These are phyloP conservation scores for Tuber umbilicatum DNA, from an alignment of 495 filamentous ascomycete genomes.

Conservation along the genomic window DNA sequence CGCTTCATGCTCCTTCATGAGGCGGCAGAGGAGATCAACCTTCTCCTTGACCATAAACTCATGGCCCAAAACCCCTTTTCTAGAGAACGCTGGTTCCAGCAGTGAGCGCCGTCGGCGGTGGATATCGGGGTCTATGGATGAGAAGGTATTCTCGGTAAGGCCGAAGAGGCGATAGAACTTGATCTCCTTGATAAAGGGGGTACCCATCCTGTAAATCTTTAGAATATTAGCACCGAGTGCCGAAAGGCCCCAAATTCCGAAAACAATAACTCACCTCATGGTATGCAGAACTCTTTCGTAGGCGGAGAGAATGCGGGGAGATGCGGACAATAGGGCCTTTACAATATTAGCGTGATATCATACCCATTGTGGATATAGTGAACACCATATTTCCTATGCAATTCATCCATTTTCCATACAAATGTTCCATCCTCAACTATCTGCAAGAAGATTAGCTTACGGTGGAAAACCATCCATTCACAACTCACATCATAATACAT, in stretches of 20 bases:
- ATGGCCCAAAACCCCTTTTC: slow-evolving; percentile 13
- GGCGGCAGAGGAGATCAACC: slow-evolving; percentile 14
- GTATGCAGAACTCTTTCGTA: slow-evolving; percentile 21
- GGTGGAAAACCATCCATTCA: background rate
- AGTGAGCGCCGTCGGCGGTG: slow-evolving; percentile 14
- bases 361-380: background rate
- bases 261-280: slow-evolving; percentile 8
- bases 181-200: slow-evolving; percentile 17
- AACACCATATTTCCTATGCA: slow-evolving; percentile 20
- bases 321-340: slow-evolving; percentile 25
- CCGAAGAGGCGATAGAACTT: slow-evolving; percentile 26
- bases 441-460: background rate
- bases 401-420: slow-evolving; percentile 12
- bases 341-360: background rate
- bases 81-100: slow-evolving; percentile 24
- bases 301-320: slow-evolving; percentile 19
- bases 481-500: slow-evolving; percentile 31
- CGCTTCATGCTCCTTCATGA: slow-evolving; percentile 13
- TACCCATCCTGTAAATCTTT: slow-evolving; percentile 22
- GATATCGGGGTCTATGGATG: slow-evolving; percentile 7
- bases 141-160: slow-evolving; percentile 12
- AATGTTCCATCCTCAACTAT: slow-evolving; percentile 7
- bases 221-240: background rate
- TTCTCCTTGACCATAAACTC: slow-evolving; percentile 17
- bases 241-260: background rate